These are phyloP conservation scores for Neurospora sp. DNA, from an alignment of 495 filamentous ascomycete genomes.

Conservation along the genomic window DNA sequence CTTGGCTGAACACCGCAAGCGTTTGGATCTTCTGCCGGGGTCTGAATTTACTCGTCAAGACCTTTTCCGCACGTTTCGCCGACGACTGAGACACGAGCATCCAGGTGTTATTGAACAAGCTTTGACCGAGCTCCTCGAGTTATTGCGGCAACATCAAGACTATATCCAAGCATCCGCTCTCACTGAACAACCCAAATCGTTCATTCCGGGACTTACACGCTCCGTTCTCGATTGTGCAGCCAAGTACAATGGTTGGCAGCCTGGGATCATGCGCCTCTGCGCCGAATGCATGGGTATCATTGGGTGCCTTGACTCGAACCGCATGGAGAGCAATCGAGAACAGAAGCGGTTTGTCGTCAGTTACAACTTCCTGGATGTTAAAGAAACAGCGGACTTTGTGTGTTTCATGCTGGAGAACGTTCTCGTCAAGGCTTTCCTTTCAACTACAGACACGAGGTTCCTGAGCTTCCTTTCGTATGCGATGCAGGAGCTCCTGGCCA, in stretches of 20 bases:
- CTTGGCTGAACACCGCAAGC: slow-evolving; percentile 51
- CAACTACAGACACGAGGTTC: slow-evolving; percentile 70
- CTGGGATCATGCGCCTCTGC: slow-evolving; percentile 58
- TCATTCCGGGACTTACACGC: slow-evolving; percentile 59
- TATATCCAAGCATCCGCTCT: slow-evolving; percentile 75
- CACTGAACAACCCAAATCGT: slow-evolving; percentile 72
- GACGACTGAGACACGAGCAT: slow-evolving; percentile 73
- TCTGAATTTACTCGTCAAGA: neutral
- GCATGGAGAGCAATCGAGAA: slow-evolving; percentile 68
- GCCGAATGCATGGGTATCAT: slow-evolving; percentile 75
- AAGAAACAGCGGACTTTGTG: slow-evolving; percentile 78
- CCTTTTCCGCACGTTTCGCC: slow-evolving; percentile 55
- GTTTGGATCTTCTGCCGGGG: slow-evolving; percentile 51
- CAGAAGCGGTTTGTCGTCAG: slow-evolving; percentile 71
- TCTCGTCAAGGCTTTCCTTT: slow-evolving; percentile 82
- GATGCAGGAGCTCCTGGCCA: slow-evolving; percentile 83
- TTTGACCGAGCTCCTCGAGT: slow-evolving; percentile 62
- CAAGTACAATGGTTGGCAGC: slow-evolving; percentile 59
- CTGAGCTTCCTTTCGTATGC: slow-evolving; percentile 86
- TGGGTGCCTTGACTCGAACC: slow-evolving; percentile 84
- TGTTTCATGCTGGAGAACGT: slow-evolving; percentile 77
- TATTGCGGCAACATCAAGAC: slow-evolving; percentile 60
- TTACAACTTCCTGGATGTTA: slow-evolving; percentile 70
- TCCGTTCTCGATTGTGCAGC: slow-evolving; percentile 75
- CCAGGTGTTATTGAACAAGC: slow-evolving; percentile 70